phyloP scores from a whole-genome alignment of 805 yeast genomes.

The Candida wancherniae region DNA sequence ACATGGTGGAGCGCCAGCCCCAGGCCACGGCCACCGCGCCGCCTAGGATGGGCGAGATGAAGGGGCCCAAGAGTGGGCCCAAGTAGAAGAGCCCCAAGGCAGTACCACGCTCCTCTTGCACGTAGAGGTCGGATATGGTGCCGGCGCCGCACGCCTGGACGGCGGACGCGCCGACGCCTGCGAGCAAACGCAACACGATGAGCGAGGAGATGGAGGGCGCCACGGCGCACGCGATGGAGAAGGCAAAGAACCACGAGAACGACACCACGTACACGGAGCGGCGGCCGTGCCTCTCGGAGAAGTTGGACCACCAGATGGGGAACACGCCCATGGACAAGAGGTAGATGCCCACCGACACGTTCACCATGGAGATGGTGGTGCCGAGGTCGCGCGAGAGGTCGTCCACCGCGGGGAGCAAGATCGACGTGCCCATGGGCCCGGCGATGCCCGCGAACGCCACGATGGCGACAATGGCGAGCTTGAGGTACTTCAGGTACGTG shows the following conservation, averaged over 20 bases:
- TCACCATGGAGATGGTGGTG: constrained; percentile 58
- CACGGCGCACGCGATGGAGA: constrained; percentile 68
- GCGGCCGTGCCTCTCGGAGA: constrained; percentile 72
- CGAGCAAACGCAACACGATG: constrained; percentile 66
- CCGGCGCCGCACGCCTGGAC: constrained; percentile 92
- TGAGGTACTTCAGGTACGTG: constrained; percentile 48
- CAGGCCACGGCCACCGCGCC: constrained; percentile 66
- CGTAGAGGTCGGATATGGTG: constrained; percentile 69
- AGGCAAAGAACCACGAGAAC: constrained; percentile 57
- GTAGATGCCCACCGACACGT: constrained; percentile 77
- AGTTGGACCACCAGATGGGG: constrained; percentile 86
- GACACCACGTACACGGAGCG: constrained; percentile 68
- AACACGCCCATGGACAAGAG: constrained; percentile 68
- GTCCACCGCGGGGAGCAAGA: constrained; percentile 72
- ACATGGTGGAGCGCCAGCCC: constrained; percentile 89
- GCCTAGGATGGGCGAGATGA: constrained; percentile 72
- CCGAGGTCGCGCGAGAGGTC: constrained; percentile 50
- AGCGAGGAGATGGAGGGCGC: constrained; percentile 57
- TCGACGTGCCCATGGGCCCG: constrained; percentile 89
- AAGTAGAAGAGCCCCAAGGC: constrained; percentile 78
- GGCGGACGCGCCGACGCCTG: constrained; percentile 71
- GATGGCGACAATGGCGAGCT: constrained; percentile 53
- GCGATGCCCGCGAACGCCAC: constrained; percentile 71
- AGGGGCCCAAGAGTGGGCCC: constrained; percentile 79
- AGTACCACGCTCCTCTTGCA: constrained; percentile 63